Evolutionary conservation across 225 moss, liverwort and hornwort genomes (phyloP).

Genomic region (Physcomitrium patens): DNA sequence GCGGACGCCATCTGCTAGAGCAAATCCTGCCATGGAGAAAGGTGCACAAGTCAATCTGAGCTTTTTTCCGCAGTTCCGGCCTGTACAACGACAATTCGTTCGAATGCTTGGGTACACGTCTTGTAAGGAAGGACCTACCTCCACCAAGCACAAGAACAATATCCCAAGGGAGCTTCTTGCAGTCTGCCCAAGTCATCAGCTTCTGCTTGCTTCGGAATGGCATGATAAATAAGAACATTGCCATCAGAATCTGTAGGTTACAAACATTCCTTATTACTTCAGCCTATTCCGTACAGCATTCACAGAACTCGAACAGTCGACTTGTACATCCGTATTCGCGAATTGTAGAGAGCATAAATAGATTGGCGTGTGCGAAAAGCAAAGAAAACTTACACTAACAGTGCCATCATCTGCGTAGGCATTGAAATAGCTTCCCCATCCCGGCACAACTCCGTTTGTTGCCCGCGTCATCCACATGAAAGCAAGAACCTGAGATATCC

Average conservation of each 20-base stretch:
- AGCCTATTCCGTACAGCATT: background rate
- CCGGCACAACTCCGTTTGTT: constrained; percentile 52
- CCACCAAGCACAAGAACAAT: constrained; percentile 74
- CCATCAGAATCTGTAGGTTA: constrained; percentile 62
- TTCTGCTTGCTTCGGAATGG: constrained; percentile 58
- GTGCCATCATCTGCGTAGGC: constrained; percentile 57
- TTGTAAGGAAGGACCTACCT: constrained; percentile 32
- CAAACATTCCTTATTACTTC: constrained; percentile 11
- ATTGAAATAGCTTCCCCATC: constrained; percentile 55
- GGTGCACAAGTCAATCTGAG: no score
- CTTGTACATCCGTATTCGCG: background rate
- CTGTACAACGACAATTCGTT: background rate
- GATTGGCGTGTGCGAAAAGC: background rate
- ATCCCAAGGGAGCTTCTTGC: constrained; percentile 90
- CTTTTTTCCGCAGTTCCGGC: no score
- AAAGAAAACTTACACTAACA: constrained; percentile 47
- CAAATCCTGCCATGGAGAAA: constrained; percentile 41
- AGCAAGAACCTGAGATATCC: constrained; percentile 40
- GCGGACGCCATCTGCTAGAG: constrained; percentile 58
- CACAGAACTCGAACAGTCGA: background rate
- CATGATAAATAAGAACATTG: constrained; percentile 74
- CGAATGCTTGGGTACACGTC: background rate
- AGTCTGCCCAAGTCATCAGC: constrained; percentile 83
- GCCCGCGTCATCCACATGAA: constrained; percentile 63
- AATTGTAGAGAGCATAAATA: background rate